These are phyloP conservation scores for Raphanus raphanistrum DNA, from an alignment of 345 rosid genomes.

Conservation along the genomic window DNA sequence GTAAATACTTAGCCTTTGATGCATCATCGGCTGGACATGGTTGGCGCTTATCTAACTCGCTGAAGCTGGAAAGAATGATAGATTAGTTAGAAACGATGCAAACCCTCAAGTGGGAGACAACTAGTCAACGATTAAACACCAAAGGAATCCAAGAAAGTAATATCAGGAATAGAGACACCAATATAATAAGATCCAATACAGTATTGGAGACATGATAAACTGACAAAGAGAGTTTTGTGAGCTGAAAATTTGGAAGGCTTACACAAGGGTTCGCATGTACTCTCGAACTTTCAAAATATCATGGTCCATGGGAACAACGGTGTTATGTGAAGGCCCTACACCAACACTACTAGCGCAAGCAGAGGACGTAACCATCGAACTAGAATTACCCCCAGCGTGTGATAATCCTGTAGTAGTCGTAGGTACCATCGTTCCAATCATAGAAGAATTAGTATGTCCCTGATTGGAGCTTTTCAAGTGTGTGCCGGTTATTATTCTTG, in stretches of 20 bases:
- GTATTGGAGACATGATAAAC: neutral
- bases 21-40: neutral
- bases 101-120: neutral
- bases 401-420: slow-evolving; percentile 48
- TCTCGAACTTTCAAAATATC: neutral
- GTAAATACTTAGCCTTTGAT: neutral
- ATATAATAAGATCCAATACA: neutral
- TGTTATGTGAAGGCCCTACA: neutral
- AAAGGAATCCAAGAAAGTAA: neutral
- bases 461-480: slow-evolving; percentile 46
- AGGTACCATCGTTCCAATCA: slow-evolving; percentile 85
- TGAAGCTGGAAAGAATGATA: neutral
- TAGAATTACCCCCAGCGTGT: slow-evolving; percentile 41
- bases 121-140: neutral
- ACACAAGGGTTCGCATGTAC: neutral
- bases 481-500: slow-evolving; percentile 45
- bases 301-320: slow-evolving; percentile 36
- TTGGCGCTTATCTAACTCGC: neutral
- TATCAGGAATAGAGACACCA: neutral
- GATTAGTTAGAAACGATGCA: neutral
- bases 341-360: slow-evolving; percentile 55
- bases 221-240: neutral
- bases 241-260: neutral
- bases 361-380: slow-evolving; percentile 57
- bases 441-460: slow-evolving; percentile 58